These are phyloP conservation scores for Chlorella variabilis DNA, from an alignment of 163 green algal species.

Conservation along the genomic window DNA sequence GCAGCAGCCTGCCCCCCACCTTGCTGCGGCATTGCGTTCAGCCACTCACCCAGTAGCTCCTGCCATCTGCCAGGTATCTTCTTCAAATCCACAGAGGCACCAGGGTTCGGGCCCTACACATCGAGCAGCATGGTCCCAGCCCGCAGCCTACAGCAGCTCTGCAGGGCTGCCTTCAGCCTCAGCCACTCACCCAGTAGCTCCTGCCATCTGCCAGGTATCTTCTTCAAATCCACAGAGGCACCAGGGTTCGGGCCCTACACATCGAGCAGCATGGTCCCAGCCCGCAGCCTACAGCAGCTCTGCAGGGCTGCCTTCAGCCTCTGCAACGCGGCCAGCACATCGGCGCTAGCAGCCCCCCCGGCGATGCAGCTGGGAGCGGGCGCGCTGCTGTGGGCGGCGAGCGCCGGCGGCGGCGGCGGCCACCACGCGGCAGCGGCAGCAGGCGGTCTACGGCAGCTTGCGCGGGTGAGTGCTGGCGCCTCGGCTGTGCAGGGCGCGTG, in stretches of 20 bases:
- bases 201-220: no score
- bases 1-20: no score
- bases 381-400: not conserved
- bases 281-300: constrained; percentile 29
- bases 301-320: constrained; percentile 30
- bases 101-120: no score
- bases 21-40: no score
- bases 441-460: constrained; percentile 14
- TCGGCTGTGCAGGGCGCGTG: no score
- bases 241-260: no score
- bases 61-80: no score
- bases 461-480: constrained; percentile 15
- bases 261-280: constrained; percentile 6
- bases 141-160: constrained; percentile 31
- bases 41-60: no score
- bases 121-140: constrained; percentile 6
- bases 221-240: no score
- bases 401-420: no score
- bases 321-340: constrained; percentile 9
- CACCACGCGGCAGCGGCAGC: not conserved
- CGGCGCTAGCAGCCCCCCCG: not conserved
- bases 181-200: no score
- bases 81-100: no score
- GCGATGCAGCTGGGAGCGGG: constrained; percentile 4
- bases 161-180: constrained; percentile 25